A percentile compares a stretch with the other conserved stretches of the same genome.
phyloP scores from a whole-genome alignment of 495 filamentous ascomycete species.

The Geoglossum glabrum region DNA sequence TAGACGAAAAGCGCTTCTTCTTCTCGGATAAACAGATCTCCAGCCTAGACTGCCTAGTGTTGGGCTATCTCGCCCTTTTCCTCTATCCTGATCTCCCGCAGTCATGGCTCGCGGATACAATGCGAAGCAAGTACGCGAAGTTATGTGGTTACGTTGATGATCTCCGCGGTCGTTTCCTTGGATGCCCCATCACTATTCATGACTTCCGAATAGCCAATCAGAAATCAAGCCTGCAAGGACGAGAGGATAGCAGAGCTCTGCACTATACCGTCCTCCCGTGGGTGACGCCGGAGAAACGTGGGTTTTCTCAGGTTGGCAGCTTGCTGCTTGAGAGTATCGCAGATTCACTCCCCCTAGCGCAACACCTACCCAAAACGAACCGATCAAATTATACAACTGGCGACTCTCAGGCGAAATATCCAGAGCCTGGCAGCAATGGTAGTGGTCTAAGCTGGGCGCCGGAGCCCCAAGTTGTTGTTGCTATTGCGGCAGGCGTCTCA shows the following conservation, averaged over 20 bases:
- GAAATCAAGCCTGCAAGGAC: not conserved
- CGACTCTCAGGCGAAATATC: not conserved
- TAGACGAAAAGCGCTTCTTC: constrained; percentile 34
- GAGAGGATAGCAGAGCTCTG: not conserved
- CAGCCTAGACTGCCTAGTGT: constrained; percentile 57
- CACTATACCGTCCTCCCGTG: not conserved
- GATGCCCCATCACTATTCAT: not conserved
- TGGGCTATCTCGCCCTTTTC: constrained; percentile 60
- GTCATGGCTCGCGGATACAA: constrained; percentile 44
- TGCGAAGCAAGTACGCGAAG: constrained; percentile 33
- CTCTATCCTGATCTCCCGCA: constrained; percentile 48
- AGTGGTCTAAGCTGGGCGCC: not conserved
- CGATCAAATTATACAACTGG: not conserved
- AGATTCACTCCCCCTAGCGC: not conserved
- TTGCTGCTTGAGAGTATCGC: not conserved
- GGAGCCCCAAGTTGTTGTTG: not conserved
- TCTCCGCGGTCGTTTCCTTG: constrained; percentile 23
- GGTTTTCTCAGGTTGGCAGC: not conserved
- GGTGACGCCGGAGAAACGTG: not conserved
- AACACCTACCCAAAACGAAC: not conserved
- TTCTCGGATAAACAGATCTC: constrained; percentile 29
- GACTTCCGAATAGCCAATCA: not conserved
- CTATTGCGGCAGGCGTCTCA: not conserved
- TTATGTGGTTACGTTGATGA: constrained; percentile 34
- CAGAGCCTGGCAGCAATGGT: not conserved